Conservation (phyloP, 257 asterid species). For the Handroanthus guayacan region DNA sequence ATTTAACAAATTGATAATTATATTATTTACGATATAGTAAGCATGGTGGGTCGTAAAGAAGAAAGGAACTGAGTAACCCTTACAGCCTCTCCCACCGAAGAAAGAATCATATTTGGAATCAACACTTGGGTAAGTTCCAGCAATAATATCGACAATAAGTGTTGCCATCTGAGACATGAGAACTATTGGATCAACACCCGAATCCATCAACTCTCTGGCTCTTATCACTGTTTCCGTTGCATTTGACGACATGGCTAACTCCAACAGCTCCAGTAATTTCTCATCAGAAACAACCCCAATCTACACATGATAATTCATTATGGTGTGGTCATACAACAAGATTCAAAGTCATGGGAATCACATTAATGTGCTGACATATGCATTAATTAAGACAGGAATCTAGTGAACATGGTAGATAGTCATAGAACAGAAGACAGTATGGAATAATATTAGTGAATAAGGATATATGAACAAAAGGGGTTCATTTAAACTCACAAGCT, state of each 20-base stretch:
- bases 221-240: constrained; percentile 90
- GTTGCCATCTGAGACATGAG: constrained; percentile 95
- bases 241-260: constrained; percentile 93
- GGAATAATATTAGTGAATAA: not conserved
- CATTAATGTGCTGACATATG: not conserved
- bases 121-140: constrained; percentile 67
- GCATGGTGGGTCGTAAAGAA: not conserved
- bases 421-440: not conserved
- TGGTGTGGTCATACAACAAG: not conserved
- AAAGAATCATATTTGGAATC: constrained; percentile 60
- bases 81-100: constrained; percentile 65
- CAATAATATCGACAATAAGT: constrained; percentile 91
- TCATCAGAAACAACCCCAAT: constrained; percentile 98
- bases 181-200: constrained; percentile 87
- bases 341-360: not conserved
- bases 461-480: constrained; percentile 8
- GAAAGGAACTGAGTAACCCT: constrained; percentile 43
- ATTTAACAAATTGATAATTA: not conserved
- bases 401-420: not conserved
- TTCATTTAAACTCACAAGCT: constrained; percentile 71
- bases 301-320: constrained; percentile 43
- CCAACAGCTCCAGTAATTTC: constrained; percentile 86
- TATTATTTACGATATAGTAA: not conserved
- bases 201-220: constrained; percentile 91
- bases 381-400: not conserved